These are phyloP conservation scores for Xenoacremonium recifei DNA, from an alignment of 2,329 filamentous ascomycete genomes.

Conservation along the genomic window DNA sequence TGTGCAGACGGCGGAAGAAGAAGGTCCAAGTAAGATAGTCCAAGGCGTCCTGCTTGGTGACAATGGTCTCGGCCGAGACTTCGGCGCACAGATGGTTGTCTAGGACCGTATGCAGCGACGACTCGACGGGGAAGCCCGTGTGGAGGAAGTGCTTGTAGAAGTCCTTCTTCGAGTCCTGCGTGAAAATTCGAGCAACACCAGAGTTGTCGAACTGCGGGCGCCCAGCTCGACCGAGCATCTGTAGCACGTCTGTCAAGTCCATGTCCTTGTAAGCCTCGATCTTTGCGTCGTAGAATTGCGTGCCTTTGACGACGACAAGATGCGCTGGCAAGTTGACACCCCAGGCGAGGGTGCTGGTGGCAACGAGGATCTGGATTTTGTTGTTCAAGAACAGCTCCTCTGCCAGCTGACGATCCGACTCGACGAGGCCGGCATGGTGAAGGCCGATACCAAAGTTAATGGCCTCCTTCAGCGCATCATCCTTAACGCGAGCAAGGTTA, in stretches of 20 bases:
- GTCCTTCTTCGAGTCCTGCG: conserved; percentile 94
- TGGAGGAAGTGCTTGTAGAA: conserved; percentile 99
- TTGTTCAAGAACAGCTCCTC: conserved; percentile 97
- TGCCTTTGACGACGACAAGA: conserved; percentile 95
- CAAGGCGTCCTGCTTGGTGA: conserved; percentile 92
- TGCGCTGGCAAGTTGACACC: conserved; percentile 97
- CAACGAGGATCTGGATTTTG: conserved; percentile 95
- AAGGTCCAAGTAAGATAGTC: conserved; percentile 99
- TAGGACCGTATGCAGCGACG: conserved; percentile 89
- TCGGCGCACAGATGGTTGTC: conserved; percentile 97
- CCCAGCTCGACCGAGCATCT: conserved; percentile 95
- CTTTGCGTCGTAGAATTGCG: conserved; percentile 97
- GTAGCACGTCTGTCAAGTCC: conserved; percentile 95
- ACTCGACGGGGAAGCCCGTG: conserved; percentile 96
- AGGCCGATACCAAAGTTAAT: conserved; percentile 95
- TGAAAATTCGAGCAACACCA: conserved; percentile 95
- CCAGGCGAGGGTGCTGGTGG: conserved; percentile 95
- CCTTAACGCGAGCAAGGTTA: conserved; percentile 87
- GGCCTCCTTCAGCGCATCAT: conserved; percentile 89
- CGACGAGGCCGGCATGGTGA: conserved; percentile 94
- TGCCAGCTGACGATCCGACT: conserved; percentile 85
- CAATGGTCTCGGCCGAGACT: conserved; percentile 87
- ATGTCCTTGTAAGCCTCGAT: conserved; percentile 98
- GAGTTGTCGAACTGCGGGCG: conserved; percentile 95
- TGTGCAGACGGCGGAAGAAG: conserved; percentile 95